A percentile compares a stretch with the other conserved stretches of the same genome.
Evolutionary conservation across 176 grass and related monocot genomes (phyloP).

Genomic region (Stipa capillata): DNA sequence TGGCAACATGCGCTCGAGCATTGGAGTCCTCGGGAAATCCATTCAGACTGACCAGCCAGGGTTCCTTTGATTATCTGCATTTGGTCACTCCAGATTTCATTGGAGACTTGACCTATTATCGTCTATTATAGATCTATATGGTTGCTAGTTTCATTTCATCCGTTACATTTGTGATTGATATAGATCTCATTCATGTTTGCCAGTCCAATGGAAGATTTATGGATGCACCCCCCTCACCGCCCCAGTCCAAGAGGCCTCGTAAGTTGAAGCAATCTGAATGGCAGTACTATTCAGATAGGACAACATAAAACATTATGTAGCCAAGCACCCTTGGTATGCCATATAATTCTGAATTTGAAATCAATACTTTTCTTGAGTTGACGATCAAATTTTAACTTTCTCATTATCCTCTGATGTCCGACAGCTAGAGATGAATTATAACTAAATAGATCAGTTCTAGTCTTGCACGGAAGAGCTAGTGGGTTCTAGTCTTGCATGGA

Average conservation of each 20-base stretch:
- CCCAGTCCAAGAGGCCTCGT: constrained; percentile 81
- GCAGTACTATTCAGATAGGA: constrained; percentile 5
- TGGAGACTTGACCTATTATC: neutral
- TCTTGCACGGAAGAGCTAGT: neutral
- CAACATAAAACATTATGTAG: neutral
- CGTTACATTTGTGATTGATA: constrained; percentile 1
- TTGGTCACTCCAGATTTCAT: neutral
- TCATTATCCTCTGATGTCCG: neutral
- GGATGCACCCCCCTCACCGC: constrained; percentile 70
- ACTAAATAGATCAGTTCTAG: neutral
- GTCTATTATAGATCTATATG: neutral
- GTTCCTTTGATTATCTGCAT: neutral
- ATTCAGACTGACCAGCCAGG: too few species aligned
- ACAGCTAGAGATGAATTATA: neutral
- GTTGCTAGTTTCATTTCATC: neutral
- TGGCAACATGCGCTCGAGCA: too few species aligned
- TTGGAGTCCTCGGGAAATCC: too few species aligned
- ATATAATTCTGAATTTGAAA: too few species aligned
- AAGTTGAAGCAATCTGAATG: constrained; percentile 83
- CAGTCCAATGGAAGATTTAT: constrained; percentile 65
- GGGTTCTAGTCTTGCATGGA: neutral
- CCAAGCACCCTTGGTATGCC: too few species aligned
- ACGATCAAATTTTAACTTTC: neutral
- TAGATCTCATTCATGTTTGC: constrained; percentile 16
- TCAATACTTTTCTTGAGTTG: neutral